phyloP scores from a whole-genome alignment of 2,329 filamentous ascomycete species.

The Penicillium thymicola region DNA sequence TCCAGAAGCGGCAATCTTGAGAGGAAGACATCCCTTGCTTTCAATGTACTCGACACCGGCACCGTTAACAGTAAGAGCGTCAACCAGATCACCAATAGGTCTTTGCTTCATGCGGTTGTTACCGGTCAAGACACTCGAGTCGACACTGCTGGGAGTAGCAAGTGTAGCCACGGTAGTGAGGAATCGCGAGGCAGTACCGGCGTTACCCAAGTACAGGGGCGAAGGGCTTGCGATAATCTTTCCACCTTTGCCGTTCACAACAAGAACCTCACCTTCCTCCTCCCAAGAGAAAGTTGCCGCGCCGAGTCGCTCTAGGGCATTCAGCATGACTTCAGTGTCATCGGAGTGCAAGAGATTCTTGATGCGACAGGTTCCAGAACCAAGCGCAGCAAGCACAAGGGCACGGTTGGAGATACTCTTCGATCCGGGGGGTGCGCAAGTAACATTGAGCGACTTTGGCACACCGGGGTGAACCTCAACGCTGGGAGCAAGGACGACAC shows the following conservation, averaged over 20 bases:
- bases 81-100: slow-evolving; percentile 88
- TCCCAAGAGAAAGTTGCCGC: slow-evolving; percentile 92
- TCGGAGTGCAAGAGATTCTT: slow-evolving; percentile 94
- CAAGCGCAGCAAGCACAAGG: slow-evolving; percentile 87
- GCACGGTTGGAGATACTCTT: slow-evolving; percentile 98
- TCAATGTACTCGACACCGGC: slow-evolving; percentile 84
- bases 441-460: slow-evolving; percentile 61
- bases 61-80: slow-evolving; percentile 82
- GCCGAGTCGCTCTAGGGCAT: slow-evolving; percentile 77
- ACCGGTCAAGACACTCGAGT: slow-evolving; percentile 79
- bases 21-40: slow-evolving; percentile 75
- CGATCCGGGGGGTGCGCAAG: slow-evolving; percentile 85
- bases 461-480: slow-evolving; percentile 72
- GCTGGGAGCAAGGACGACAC: slow-evolving; percentile 76
- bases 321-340: slow-evolving; percentile 95
- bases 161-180: slow-evolving; percentile 87
- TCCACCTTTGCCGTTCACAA: slow-evolving; percentile 89
- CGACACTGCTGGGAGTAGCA: slow-evolving; percentile 61
- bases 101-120: slow-evolving; percentile 95
- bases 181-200: slow-evolving; percentile 92
- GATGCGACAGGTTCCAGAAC: slow-evolving; percentile 79
- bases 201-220: slow-evolving; percentile 89
- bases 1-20: slow-evolving; percentile 76
- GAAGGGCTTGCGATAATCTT: slow-evolving; percentile 70
- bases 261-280: slow-evolving; percentile 84